A percentile compares a stretch with the other conserved stretches of the same genome.
Evolutionary conservation across 2,329 filamentous ascomycete species (phyloP).

Genomic region (Hymenoscyphus scutula): DNA sequence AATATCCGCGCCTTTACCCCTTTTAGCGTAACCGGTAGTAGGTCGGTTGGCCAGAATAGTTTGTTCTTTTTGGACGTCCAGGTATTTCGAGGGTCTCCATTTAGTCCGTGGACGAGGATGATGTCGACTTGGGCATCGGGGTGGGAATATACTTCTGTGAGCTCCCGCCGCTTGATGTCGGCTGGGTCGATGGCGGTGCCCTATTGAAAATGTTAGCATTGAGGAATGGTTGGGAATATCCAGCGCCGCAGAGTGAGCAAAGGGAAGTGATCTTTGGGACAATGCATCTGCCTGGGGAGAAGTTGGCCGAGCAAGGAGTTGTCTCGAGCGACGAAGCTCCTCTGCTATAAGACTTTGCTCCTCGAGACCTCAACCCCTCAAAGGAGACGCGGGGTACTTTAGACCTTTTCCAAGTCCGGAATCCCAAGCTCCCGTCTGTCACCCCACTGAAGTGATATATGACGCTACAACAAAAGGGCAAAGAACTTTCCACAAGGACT

Average conservation of each 20-base stretch:
- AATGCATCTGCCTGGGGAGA: background rate
- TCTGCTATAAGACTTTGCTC: background rate
- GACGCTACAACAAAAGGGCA: background rate
- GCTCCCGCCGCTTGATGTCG: slow-evolving; percentile 54
- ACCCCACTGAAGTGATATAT: slow-evolving; percentile 1
- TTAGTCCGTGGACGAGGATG: slow-evolving; percentile 68
- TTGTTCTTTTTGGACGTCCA: slow-evolving; percentile 54
- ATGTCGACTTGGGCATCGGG: slow-evolving; percentile 61
- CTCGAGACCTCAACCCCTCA: background rate
- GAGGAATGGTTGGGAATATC: background rate
- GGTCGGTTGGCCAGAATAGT: slow-evolving; percentile 67
- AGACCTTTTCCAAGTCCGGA: background rate
- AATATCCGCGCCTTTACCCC: slow-evolving; percentile 60
- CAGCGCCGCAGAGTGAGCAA: background rate
- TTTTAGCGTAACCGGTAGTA: slow-evolving; percentile 60
- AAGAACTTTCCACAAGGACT: slow-evolving; percentile 13
- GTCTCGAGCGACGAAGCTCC: background rate
- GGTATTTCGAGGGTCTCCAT: slow-evolving; percentile 62
- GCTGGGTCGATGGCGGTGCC: slow-evolving; percentile 46
- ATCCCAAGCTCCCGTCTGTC: background rate
- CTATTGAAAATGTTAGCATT: slow-evolving; percentile 34
- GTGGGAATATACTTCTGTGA: slow-evolving; percentile 57
- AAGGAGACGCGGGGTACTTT: background rate
- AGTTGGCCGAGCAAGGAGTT: background rate
- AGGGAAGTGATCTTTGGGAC: background rate